A percentile compares a stretch with the other conserved stretches of the same genome.
These are phyloP conservation scores for Dioscorea dumetorum DNA, from an alignment of 106 monocot species.

Conservation along the genomic window DNA sequence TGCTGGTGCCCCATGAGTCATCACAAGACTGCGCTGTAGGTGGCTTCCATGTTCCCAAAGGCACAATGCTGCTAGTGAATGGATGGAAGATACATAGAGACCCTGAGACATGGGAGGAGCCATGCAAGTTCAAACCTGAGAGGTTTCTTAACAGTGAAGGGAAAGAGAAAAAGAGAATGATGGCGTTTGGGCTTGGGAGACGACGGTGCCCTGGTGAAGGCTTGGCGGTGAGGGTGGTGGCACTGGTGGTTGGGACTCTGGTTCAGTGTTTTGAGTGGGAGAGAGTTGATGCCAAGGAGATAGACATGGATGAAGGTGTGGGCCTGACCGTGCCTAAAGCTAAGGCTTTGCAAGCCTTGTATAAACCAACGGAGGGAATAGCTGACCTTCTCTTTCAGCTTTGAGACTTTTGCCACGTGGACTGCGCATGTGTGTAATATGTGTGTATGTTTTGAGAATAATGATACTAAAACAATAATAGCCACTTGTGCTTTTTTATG, in stretches of 20 bases:
- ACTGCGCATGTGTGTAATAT: too few species aligned
- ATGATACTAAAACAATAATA: too few species aligned
- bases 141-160: conserved; percentile 8
- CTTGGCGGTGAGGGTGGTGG: conserved; percentile 1
- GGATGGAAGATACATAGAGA: conserved; percentile 19
- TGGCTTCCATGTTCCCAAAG: conserved; percentile 13
- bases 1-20: conserved; percentile 24
- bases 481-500: too few species aligned
- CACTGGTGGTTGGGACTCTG: conserved; percentile 1
- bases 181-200: conserved; percentile 20
- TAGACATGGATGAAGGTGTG: background rate
- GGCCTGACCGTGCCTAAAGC: conserved; percentile 13
- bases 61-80: conserved; percentile 27
- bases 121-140: conserved; percentile 22
- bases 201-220: conserved; percentile 14
- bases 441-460: too few species aligned
- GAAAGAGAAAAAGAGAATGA: background rate
- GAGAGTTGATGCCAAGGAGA: background rate
- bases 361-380: conserved; percentile 8
- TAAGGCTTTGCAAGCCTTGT: conserved; percentile 4
- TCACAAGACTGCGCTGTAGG: conserved; percentile 12
- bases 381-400: background rate
- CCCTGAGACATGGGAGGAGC: conserved; percentile 14
- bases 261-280: conserved; percentile 12
- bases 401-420: too few species aligned